Evolutionary conservation across 2,329 filamentous ascomycete genomes (phyloP).

Genomic region (Drechslerella coelobrocha): DNA sequence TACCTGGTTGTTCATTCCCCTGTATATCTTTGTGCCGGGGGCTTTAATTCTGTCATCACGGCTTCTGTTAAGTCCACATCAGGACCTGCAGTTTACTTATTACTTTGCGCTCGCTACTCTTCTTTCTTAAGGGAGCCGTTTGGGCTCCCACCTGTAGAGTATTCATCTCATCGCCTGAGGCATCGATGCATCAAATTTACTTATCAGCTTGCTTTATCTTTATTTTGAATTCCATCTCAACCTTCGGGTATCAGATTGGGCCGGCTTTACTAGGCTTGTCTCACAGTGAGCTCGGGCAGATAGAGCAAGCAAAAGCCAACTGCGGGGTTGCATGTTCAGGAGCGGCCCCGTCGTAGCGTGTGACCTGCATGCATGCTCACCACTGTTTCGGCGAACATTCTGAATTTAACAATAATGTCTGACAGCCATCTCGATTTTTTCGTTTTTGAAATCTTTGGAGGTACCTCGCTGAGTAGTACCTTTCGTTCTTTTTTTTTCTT

Average conservation of each 20-base stretch:
- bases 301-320: constrained; percentile 4
- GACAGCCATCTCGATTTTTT: not conserved
- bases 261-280: too few species aligned
- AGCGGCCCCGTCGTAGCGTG: not conserved
- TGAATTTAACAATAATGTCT: not conserved
- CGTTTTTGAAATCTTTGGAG: not conserved
- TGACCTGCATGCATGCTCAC: not conserved
- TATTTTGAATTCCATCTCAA: too few species aligned
- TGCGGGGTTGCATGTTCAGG: not conserved
- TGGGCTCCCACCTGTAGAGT: too few species aligned
- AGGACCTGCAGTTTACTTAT: too few species aligned
- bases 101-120: too few species aligned
- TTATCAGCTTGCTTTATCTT: too few species aligned
- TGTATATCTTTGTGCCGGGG: constrained; percentile 12
- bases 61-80: not conserved
- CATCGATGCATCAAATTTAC: too few species aligned
- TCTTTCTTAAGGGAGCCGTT: too few species aligned
- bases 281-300: too few species aligned
- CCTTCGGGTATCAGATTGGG: too few species aligned
- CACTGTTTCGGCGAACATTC: constrained; percentile 3
- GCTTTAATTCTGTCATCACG: constrained; percentile 14
- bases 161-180: too few species aligned
- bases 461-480: not conserved
- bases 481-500: not conserved
- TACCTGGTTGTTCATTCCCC: constrained; percentile 45